Conservation (phyloP, 495 filamentous ascomycete species). For the Glutinoglossum americanum region DNA sequence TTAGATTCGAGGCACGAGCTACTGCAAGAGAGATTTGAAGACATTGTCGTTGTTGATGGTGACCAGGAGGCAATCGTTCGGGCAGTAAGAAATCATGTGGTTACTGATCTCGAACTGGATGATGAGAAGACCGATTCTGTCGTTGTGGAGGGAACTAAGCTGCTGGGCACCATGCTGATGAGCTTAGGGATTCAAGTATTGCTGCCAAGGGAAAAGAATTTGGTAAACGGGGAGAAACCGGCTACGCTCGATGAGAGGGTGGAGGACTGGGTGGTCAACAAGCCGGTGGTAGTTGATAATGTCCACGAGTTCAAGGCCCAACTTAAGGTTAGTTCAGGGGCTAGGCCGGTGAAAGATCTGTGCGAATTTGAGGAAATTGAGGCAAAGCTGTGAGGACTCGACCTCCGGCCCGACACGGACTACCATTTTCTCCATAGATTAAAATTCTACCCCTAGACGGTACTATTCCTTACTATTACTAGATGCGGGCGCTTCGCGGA, state of each 20-base stretch:
- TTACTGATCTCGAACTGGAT: constrained; percentile 22
- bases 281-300: constrained; percentile 39
- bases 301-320: constrained; percentile 57
- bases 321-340: constrained; percentile 43
- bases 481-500: not conserved
- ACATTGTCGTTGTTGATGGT: constrained; percentile 23
- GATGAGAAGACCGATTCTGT: constrained; percentile 23
- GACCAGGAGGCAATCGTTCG: constrained; percentile 23
- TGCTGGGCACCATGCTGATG: constrained; percentile 19
- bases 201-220: constrained; percentile 21
- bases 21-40: constrained; percentile 23
- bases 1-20: constrained; percentile 23
- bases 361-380: constrained; percentile 66
- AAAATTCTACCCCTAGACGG: not conserved
- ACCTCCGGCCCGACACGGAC: not conserved
- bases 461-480: not conserved
- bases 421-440: not conserved
- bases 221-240: constrained; percentile 16
- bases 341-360: constrained; percentile 48
- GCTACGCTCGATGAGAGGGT: constrained; percentile 20
- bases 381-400: constrained; percentile 36
- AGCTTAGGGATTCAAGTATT: constrained; percentile 14
- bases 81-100: constrained; percentile 28
- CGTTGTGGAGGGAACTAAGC: constrained; percentile 23
- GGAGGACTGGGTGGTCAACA: constrained; percentile 14